Evolutionary conservation across 23 red algal genomes (phyloP).

Genomic region (Agarophyton chilense): DNA sequence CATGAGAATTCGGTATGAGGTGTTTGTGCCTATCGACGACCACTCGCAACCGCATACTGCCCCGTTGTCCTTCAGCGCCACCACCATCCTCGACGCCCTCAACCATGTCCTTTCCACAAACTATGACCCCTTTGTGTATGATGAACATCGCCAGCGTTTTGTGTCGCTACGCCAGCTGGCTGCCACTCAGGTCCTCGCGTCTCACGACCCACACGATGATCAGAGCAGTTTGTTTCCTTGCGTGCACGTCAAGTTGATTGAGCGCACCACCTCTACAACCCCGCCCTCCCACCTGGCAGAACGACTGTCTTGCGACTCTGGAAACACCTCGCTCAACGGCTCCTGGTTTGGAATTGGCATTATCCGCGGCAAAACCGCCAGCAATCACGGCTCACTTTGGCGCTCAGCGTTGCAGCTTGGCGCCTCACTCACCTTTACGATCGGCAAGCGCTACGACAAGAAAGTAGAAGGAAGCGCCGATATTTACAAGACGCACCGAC

Average conservation of each 20-base stretch:
- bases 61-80: not conserved
- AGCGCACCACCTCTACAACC: not conserved
- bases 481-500: slow-evolving; percentile 57
- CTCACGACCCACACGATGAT: not conserved
- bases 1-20: slow-evolving; percentile 19
- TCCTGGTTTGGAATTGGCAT: slow-evolving; percentile 79
- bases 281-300: not conserved
- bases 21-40: not conserved
- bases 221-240: not conserved
- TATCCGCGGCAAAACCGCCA: slow-evolving; percentile 51
- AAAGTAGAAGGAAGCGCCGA: slow-evolving; percentile 60
- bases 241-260: slow-evolving; percentile 33
- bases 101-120: too few relatives aligned
- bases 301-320: slow-evolving; percentile 32
- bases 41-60: not conserved
- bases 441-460: slow-evolving; percentile 56
- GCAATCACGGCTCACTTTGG: slow-evolving; percentile 75
- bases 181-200: not conserved
- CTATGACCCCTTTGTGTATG: slow-evolving; percentile 9
- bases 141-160: not conserved
- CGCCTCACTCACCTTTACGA: slow-evolving; percentile 73
- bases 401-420: slow-evolving; percentile 70
- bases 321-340: not conserved
- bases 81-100: not conserved
- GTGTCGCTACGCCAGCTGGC: not conserved